Percentiles rank a stretch among this genome's conserved stretches.
phyloP scores from a whole-genome alignment of 1,284 basidiomycete genomes.

The Tilletia setariae region DNA sequence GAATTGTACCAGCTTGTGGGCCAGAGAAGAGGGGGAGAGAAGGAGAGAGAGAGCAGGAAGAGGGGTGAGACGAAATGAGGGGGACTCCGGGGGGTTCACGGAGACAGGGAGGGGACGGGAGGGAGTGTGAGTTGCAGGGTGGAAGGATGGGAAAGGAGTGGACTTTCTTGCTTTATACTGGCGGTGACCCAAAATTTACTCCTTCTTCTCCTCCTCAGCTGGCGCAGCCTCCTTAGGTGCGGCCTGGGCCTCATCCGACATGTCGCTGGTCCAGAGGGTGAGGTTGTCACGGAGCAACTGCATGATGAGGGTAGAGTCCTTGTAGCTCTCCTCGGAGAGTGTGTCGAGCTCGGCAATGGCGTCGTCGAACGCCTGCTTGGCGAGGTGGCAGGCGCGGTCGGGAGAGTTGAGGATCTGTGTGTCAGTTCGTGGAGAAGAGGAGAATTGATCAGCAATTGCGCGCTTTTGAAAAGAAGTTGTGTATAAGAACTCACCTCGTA shows the following conservation, averaged over 20 bases:
- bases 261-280: slow-evolving; percentile 91
- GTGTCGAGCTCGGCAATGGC: slow-evolving; percentile 99
- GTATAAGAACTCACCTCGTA: slow-evolving; percentile 67
- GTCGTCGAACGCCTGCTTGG: slow-evolving; percentile 99
- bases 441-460: too few species aligned
- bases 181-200: slow-evolving; percentile 21
- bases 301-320: slow-evolving; percentile 89
- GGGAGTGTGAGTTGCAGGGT: background rate
- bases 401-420: slow-evolving; percentile 86
- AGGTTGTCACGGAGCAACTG: slow-evolving; percentile 98
- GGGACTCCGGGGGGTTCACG: background rate
- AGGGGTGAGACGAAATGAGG: background rate
- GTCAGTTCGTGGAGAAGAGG: background rate
- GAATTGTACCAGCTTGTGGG: slow-evolving; percentile 28
- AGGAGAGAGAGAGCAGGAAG: slow-evolving; percentile 12
- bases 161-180: background rate
- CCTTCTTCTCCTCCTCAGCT: slow-evolving; percentile 51
- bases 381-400: slow-evolving; percentile 97
- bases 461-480: background rate
- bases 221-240: slow-evolving; percentile 39
- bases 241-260: slow-evolving; percentile 59
- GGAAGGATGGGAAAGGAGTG: background rate
- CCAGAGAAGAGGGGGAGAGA: slow-evolving; percentile 28
- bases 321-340: slow-evolving; percentile 98
- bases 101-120: slow-evolving; percentile 7